Base-by-base conservation (phyloP, 2,329 filamentous ascomycete species). In the Penicillium crustosum region DNA sequence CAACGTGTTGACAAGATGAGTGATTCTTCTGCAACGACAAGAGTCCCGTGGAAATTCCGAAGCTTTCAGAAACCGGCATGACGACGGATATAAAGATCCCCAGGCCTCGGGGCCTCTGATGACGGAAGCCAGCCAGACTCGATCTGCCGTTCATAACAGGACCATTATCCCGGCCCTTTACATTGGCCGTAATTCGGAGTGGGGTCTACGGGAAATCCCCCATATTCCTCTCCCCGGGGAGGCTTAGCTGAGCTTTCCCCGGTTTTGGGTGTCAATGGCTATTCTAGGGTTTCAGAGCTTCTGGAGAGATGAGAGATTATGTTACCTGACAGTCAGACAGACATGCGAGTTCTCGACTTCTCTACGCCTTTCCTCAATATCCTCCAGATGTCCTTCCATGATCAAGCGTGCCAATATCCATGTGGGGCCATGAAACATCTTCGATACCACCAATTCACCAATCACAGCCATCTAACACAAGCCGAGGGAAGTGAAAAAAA, bases 51-150 rank as follows among this genome's bases (percentile, higher is more conserved):
- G 35, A 15, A 47, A 5, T 41, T 33, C 10, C 8, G 15, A 29
- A 23, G 6, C 29, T 19, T 8, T 43, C 29, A 27, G 10, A 29
- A 50, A 17, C 15, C 17, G 29, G 29, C 19, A 59, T 27, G 29
- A 21, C 21, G 21, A 36, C 21, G 45, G 21, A 62, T 62, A 65
- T 59, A 59, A 50, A 56, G 29, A 44, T 43, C 4, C 23, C 2
- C 25, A 35, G 12, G 29, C 23, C 23, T 35, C 21, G 23, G 36
- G 15, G 23, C 17, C 17, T 19, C 42, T 15, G n/a, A 23, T 36
- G 50, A 65, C 70, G 70, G 70, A 66, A 71, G 51, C 56, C 65
- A 61, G 47, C 13, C 42, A n/a, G 44, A n/a, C 27, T 51, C 29
- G 49, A 69, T 68, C 53, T 71, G 65, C 69, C 68, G 69, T 61